A percentile compares a stretch with the other conserved stretches of the same genome.
These are phyloP conservation scores for Pythium chondricola DNA, from an alignment of 352 stramenopile species.

Conservation along the genomic window DNA sequence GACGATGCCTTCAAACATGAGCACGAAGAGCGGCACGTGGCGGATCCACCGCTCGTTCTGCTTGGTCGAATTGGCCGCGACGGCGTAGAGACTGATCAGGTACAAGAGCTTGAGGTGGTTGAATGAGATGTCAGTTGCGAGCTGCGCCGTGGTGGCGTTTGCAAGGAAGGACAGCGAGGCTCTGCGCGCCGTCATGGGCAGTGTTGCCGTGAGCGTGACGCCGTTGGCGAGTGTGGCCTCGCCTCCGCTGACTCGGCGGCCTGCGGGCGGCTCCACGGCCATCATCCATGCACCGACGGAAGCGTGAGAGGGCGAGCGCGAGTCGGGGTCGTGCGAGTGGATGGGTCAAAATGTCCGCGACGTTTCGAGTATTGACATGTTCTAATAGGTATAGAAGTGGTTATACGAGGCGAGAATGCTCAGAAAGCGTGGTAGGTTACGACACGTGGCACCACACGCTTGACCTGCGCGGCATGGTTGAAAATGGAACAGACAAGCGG, in stretches of 20 bases:
- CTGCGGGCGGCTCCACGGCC: constrained; percentile 14
- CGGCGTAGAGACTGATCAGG: constrained; percentile 93
- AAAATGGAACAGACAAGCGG: too few relatives aligned
- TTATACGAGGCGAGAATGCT: too few relatives aligned
- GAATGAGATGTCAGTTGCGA: constrained; percentile 58
- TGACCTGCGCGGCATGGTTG: too few relatives aligned
- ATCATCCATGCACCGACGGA: constrained; percentile 14
- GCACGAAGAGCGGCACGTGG: constrained; percentile 92
- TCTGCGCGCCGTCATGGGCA: constrained; percentile 6
- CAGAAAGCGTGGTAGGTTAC: too few relatives aligned
- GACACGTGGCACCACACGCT: too few relatives aligned
- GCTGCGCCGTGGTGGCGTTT: constrained; percentile 4
- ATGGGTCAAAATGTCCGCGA: background rate
- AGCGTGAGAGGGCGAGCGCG: too few relatives aligned
- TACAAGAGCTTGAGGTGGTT: constrained; percentile 97
- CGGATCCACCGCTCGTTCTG: constrained; percentile 95
- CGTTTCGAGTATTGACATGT: too few relatives aligned
- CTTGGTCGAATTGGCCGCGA: constrained; percentile 79
- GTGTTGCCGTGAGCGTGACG: background rate
- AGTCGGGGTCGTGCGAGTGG: constrained; percentile 1
- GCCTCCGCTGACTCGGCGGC: too few relatives aligned
- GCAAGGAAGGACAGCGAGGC: constrained; percentile 7
- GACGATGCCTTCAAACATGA: constrained; percentile 96
- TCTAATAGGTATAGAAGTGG: too few relatives aligned
- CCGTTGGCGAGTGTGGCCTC: background rate